Base-by-base conservation (phyloP, 495 filamentous ascomycete species). In the Daldinia caldariorum region DNA sequence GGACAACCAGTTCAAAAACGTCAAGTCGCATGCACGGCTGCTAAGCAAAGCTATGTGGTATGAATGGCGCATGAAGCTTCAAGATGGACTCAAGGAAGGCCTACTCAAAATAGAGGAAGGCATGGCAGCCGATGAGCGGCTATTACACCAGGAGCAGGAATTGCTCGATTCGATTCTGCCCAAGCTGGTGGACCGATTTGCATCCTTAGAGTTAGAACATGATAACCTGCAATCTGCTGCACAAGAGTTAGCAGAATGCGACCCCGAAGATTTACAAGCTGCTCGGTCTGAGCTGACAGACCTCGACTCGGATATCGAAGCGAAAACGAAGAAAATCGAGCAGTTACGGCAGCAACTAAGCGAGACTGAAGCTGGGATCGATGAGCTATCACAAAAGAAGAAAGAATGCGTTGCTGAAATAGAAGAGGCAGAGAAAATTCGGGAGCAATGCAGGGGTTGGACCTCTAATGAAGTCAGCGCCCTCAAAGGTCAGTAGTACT, bases 41-140 rank as follows among this genome's bases (percentile, higher is more conserved):
- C 85, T 92, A 12, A 97, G 94, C 81, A 97, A 97, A 76, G 92
- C 88, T 39, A 94, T 93, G 78, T 99, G 96, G 96, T 98, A 99
- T 76, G 90, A 94, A 74, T 99, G 96, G 96, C 91, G 96, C 35
- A 93, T 91, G 88, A 92, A 93, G 71, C 87, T 97, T 29, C 88
- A 97, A 12, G 89, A 91, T 22, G 93, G 92, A 5, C 83, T 98
- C 18, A 91, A 89, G 74, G 88, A 92, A 66, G 92, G 90, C 1
- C 85, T 99, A 1, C 75, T 90, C 37, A 89, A 87, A 39, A 93
- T 92, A 45, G 82, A 84, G 0, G 86, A 91, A 47, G 92, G 90
- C 38, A 90, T 98, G 89, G 85, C 88, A 41, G 80, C 82, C 10
- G 95, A 99, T 65, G 89, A 92, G 63, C 80, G 84, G 45, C 54